phyloP scores from a whole-genome alignment of 140 eudicot species.

The Senecio squalidus region DNA sequence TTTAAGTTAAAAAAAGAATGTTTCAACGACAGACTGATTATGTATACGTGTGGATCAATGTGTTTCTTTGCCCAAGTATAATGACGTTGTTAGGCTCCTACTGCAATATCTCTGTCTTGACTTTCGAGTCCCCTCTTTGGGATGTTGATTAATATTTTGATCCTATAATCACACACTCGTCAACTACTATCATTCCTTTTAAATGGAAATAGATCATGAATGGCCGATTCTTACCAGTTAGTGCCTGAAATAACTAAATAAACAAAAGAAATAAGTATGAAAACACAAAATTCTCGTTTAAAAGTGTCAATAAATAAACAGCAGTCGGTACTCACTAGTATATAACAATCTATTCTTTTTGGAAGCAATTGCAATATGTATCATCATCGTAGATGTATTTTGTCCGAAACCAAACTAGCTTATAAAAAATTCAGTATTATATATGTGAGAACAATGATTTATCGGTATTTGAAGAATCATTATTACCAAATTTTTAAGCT shows the following conservation, averaged over 20 bases:
- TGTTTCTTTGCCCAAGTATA: conserved; percentile 72
- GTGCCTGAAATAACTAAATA: conserved; percentile 40
- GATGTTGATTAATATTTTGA: conserved; percentile 85
- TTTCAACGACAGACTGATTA: conserved; percentile 12
- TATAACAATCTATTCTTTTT: too few relatives aligned
- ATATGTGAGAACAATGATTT: too few relatives aligned
- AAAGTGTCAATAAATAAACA: too few relatives aligned
- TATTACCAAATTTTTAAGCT: too few relatives aligned
- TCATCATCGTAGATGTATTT: too few relatives aligned
- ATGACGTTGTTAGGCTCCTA: conserved; percentile 96
- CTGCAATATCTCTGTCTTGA: conserved; percentile 96
- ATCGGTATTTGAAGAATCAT: too few relatives aligned
- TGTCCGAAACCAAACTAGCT: too few relatives aligned
- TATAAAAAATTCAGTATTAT: too few relatives aligned
- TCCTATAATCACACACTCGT: conserved; percentile 78
- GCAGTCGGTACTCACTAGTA: too few relatives aligned
- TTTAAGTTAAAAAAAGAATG: not conserved
- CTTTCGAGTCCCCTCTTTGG: conserved; percentile 93
- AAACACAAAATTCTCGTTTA: too few relatives aligned
- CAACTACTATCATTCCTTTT: conserved; percentile 97
- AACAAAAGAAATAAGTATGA: too few relatives aligned
- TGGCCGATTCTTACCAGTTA: conserved; percentile 49
- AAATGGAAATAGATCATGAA: conserved; percentile 92
- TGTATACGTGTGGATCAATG: conserved; percentile 73
- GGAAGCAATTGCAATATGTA: too few relatives aligned